These are phyloP conservation scores for Candida andamanensis DNA, from an alignment of 805 yeast genomes.

Conservation along the genomic window DNA sequence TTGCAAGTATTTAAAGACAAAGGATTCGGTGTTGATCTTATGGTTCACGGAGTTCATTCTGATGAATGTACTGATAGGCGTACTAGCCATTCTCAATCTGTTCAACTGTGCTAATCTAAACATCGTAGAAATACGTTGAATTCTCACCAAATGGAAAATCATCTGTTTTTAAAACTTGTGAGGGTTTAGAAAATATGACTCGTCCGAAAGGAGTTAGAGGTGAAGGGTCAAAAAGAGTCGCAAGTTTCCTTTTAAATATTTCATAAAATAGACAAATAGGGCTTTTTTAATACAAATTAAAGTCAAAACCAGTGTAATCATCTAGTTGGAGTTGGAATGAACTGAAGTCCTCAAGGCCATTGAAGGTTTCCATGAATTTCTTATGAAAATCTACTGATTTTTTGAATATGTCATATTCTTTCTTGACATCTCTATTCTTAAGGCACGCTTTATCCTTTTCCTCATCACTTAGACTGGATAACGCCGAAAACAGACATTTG, in stretches of 20 bases:
- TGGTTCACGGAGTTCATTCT: constrained; percentile 27
- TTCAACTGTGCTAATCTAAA: constrained; percentile 4
- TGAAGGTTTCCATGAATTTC: constrained; percentile 8
- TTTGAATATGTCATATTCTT: constrained; percentile 2
- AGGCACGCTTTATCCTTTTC: constrained; percentile 12
- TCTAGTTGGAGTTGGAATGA: constrained; percentile 5
- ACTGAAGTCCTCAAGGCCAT: constrained; percentile 1
- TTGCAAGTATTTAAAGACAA: constrained; percentile 33
- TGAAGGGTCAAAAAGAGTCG: neutral
- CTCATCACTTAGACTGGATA: constrained; percentile 2
- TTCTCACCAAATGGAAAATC: no score
- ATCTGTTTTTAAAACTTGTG: no score
- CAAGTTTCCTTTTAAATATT: no score
- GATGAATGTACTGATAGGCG: constrained; percentile 6
- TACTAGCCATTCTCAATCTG: constrained; percentile 3
- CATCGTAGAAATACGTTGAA: no score
- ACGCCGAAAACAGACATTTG: constrained; percentile 7
- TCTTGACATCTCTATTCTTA: constrained; percentile 1
- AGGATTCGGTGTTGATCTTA: constrained; percentile 33
- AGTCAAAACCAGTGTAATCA: constrained; percentile 4
- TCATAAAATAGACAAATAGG: no score
- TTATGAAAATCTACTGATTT: constrained; percentile 4
- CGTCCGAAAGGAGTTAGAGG: neutral
- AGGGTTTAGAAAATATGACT: no score
- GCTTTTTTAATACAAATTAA: neutral